phyloP scores from a whole-genome alignment of 2,329 filamentous ascomycete species.

The Penicillium verrucosum region DNA sequence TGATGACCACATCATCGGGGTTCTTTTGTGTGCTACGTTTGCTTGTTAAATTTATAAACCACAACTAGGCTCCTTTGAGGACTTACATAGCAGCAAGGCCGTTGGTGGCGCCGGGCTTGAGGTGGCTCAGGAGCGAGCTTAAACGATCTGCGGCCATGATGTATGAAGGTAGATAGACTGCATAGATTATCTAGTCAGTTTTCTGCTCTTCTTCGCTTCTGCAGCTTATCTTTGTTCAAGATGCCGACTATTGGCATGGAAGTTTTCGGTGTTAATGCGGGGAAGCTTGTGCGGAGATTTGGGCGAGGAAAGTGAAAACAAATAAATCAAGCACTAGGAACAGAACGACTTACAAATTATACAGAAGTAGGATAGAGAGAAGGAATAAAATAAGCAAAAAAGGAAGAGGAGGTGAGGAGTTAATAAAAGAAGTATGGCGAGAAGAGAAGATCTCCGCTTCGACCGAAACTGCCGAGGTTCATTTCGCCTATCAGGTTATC shows the following conservation, averaged over 20 bases:
- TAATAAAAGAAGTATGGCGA: constrained; percentile 2
- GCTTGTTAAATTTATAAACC: constrained; percentile 13
- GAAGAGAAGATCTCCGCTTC: constrained; percentile 17
- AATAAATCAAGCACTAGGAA: background rate
- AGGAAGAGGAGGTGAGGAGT: background rate
- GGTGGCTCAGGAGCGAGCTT: constrained; percentile 80
- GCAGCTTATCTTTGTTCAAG: background rate
- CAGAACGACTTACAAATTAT: constrained; percentile 15
- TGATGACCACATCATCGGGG: constrained; percentile 95
- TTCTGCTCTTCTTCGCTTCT: background rate
- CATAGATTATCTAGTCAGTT: background rate
- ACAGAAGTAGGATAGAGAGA: background rate
- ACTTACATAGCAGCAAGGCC: constrained; percentile 74
- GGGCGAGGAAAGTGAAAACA: background rate
- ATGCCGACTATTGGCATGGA: background rate
- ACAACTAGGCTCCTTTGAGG: background rate
- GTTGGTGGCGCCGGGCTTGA: constrained; percentile 65
- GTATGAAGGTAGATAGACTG: constrained; percentile 8
- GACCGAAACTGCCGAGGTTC: constrained; percentile 26
- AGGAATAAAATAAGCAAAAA: background rate
- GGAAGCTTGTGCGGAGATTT: constrained; percentile 16
- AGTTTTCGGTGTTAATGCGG: constrained; percentile 19
- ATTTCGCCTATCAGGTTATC: constrained; percentile 13
- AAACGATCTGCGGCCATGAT: constrained; percentile 81
- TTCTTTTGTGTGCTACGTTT: constrained; percentile 80